Conservation (phyloP, 768 basidiomycete species). For the Russula olivacea region DNA sequence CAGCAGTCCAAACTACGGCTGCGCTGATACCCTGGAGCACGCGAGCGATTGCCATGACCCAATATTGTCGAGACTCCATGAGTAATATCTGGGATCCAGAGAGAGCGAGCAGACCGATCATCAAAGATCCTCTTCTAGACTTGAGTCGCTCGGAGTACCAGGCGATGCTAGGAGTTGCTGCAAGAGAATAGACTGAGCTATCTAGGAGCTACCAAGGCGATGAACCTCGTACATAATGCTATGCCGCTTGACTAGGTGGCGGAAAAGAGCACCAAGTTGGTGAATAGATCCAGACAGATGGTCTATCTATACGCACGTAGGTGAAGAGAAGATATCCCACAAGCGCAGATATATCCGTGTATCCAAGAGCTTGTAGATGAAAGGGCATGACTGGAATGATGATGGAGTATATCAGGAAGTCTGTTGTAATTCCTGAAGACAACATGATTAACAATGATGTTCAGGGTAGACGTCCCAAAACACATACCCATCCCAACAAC, state of each 20-base stretch:
- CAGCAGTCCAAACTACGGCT: conserved; percentile 37
- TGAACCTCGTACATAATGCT: conserved; percentile 29
- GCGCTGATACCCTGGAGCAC: conserved; percentile 38
- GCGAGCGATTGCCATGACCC: conserved; percentile 38
- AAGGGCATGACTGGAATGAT: conserved; percentile 40
- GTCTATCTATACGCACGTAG: conserved; percentile 31
- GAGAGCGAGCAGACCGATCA: conserved; percentile 32
- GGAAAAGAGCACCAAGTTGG: background rate
- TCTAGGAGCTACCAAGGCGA: background rate
- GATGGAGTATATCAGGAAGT: conserved; percentile 36
- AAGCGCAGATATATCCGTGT: conserved; percentile 32
- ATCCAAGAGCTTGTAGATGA: conserved; percentile 34
- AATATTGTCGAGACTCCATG: conserved; percentile 37
- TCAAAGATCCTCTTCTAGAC: conserved; percentile 31
- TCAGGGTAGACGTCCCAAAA: conserved; percentile 25
- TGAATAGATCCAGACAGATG: background rate
- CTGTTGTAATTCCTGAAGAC: conserved; percentile 31
- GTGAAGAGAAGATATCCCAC: conserved; percentile 40
- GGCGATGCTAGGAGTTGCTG: conserved; percentile 36
- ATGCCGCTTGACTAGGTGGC: conserved; percentile 31
- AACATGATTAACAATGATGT: conserved; percentile 11
- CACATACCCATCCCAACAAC: conserved; percentile 41
- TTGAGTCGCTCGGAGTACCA: conserved; percentile 34
- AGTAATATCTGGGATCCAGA: conserved; percentile 36
- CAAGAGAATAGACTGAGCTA: background rate